Base-by-base conservation (phyloP, 139 green algal genomes). In the Protoeuglena noctilucae region DNA sequence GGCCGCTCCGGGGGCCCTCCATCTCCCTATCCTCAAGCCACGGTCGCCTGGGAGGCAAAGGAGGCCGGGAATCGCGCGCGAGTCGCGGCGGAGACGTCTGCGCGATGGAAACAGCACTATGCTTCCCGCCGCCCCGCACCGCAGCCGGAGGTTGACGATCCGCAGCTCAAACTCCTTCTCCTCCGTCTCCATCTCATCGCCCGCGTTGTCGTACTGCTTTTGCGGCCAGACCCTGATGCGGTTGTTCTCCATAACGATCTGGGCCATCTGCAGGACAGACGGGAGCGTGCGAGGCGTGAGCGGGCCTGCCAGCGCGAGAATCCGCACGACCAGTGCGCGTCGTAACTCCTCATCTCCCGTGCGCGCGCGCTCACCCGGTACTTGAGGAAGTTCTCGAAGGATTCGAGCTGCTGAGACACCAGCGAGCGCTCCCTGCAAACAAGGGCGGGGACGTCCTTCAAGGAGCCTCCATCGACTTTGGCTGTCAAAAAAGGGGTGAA, bases 351-450 rank as follows among this genome's bases (percentile, higher is more conserved):
- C 68, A n/a, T 71, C 70, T 77, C 48, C 77, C 77, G 53, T 93
- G 85, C 62, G 96, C n/a, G n/a, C n/a, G n/a, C n/a, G n/a, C n/a
- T 91, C 29, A 78, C 93, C 30, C 65, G 78, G 68, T 93, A 87
- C 54, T 79, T 61, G 39, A 95, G 77, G 64, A 98, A 98, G 66
- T 97, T 84, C 49, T 96, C 93, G 74, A 96, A 99, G 1, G 84
- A 95, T 67, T 99, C 91, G 41, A 99, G 76, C 77, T 98, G 91
- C 79, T 99, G 92, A 16, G 85, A 74, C 26, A 97, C 92, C 1
- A 99, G 71, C 23, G 87, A 86, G 61, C 96, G 95, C 48, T 92
- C 79, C 50, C 93, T 78, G 53, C 98, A 97, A n/a, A n/a, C n/a
- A n/a, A n/a, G n/a, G n/a, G n/a, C n/a, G n/a, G n/a, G n/a, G 18